Conservation (phyloP, 345 rosid genomes). For the Corymbia maculata region DNA sequence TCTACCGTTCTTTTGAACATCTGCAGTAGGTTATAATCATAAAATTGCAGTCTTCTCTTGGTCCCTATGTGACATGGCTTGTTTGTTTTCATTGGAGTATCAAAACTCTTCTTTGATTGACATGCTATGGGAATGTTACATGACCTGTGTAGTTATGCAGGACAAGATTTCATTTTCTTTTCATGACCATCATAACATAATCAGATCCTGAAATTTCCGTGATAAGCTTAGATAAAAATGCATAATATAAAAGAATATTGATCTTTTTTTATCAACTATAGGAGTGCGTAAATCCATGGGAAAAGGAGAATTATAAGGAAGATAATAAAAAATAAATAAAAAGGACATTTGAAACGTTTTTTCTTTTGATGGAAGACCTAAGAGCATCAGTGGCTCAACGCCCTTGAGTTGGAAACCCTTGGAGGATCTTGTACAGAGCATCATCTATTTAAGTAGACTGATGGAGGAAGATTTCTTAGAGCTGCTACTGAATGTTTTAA, state of each 20-base stretch:
- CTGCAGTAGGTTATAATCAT: not conserved
- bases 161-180: not conserved
- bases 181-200: not conserved
- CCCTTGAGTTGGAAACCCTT: slow-evolving; percentile 35
- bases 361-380: not conserved
- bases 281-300: not conserved
- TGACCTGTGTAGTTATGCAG: not conserved
- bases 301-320: not conserved
- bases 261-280: not conserved
- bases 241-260: not conserved
- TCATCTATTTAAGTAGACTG: not conserved
- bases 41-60: not conserved
- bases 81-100: not conserved
- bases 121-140: not conserved
- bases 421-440: not conserved
- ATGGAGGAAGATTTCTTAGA: not conserved
- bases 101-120: not conserved
- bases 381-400: not conserved
- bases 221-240: not conserved
- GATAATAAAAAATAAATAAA: not conserved
- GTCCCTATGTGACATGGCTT: not conserved
- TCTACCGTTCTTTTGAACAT: not conserved
- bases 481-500: not conserved
- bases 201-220: not conserved
- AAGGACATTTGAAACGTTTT: not conserved